Conservation (phyloP, 768 basidiomycete genomes). For the Leccinum broughii region DNA sequence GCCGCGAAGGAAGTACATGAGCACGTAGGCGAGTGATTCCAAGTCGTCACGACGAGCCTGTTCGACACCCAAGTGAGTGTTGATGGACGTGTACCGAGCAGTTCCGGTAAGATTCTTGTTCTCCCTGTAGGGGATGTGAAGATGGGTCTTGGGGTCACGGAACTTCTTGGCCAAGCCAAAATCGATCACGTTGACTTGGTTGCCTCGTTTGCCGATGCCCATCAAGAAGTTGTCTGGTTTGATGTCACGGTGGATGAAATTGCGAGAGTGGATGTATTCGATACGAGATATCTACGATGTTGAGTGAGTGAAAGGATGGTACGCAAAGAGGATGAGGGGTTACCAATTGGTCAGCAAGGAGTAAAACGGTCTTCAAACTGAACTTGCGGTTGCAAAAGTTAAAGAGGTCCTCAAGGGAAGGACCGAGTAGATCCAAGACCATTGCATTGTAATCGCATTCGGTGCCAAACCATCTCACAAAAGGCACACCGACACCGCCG, state of each 20-base stretch:
- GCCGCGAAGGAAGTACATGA: slow-evolving; percentile 99
- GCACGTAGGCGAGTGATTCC: slow-evolving; percentile 96
- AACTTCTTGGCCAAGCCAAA: slow-evolving; percentile 99
- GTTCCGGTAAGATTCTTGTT: slow-evolving; percentile 99
- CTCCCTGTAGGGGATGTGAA: slow-evolving; percentile 99
- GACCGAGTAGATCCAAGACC: slow-evolving; percentile 96
- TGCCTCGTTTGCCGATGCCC: slow-evolving; percentile 99
- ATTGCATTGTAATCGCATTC: slow-evolving; percentile 99
- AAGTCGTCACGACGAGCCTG: slow-evolving; percentile 98
- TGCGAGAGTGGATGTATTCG: slow-evolving; percentile 99
- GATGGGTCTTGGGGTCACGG: slow-evolving; percentile 98
- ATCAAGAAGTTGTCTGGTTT: slow-evolving; percentile 99
- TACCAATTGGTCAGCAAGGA: slow-evolving; percentile 95
- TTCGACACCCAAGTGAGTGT: slow-evolving; percentile 97
- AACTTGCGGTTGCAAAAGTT: slow-evolving; percentile 98
- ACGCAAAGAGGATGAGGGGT: background rate
- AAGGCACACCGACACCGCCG: slow-evolving; percentile 97
- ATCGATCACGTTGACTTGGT: slow-evolving; percentile 98
- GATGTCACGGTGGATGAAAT: slow-evolving; percentile 97
- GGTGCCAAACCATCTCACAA: slow-evolving; percentile 92
- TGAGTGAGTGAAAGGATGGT: slow-evolving; percentile 43
- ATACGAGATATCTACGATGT: slow-evolving; percentile 87
- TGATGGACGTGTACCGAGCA: slow-evolving; percentile 98
- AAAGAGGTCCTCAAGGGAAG: slow-evolving; percentile 88
- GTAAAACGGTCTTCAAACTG: slow-evolving; percentile 92